Conservation (phyloP, 176 grass and related monocot genomes). For the sorghum (Sorghum bicolor) region DNA sequence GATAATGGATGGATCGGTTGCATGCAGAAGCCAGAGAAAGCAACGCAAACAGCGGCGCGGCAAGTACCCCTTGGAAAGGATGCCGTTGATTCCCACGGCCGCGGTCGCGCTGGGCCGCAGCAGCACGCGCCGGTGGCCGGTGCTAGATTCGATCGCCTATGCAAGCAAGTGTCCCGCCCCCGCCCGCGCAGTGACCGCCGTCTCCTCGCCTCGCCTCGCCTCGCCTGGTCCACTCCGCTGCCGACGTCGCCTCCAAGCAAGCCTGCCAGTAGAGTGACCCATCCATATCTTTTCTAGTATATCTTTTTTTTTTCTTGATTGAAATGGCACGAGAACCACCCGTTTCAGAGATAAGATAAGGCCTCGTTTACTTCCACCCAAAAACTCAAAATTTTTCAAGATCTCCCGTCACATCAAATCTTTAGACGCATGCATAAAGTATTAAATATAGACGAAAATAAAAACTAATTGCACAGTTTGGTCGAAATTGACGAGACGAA, state of each 20-base stretch:
- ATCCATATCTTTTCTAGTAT: not conserved
- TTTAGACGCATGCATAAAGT: no score
- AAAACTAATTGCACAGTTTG: no score
- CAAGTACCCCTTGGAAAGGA: slow-evolving; percentile 26
- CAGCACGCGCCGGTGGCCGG: no score
- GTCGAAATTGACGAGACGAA: no score
- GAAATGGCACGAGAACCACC: not conserved
- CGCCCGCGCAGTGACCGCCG: not conserved
- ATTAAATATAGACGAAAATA: no score
- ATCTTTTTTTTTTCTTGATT: not conserved
- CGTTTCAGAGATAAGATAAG: slow-evolving; percentile 23
- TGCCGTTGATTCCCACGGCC: slow-evolving; percentile 25
- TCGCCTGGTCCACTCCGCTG: slow-evolving; percentile 10
- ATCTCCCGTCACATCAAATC: no score
- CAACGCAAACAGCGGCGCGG: not conserved
- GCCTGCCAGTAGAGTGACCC: not conserved
- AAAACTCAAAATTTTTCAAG: no score
- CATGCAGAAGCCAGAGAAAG: slow-evolving; percentile 8
- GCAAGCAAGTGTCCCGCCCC: not conserved
- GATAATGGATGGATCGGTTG: not conserved
- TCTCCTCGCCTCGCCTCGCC: slow-evolving; percentile 2
- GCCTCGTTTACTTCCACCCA: no score
- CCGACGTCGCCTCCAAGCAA: slow-evolving; percentile 9
- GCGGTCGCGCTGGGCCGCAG: not conserved
- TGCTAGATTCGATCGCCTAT: slow-evolving; percentile 1